These are phyloP conservation scores for Ophiocordyceps australis DNA, from an alignment of 2,329 filamentous ascomycete genomes.

Conservation along the genomic window DNA sequence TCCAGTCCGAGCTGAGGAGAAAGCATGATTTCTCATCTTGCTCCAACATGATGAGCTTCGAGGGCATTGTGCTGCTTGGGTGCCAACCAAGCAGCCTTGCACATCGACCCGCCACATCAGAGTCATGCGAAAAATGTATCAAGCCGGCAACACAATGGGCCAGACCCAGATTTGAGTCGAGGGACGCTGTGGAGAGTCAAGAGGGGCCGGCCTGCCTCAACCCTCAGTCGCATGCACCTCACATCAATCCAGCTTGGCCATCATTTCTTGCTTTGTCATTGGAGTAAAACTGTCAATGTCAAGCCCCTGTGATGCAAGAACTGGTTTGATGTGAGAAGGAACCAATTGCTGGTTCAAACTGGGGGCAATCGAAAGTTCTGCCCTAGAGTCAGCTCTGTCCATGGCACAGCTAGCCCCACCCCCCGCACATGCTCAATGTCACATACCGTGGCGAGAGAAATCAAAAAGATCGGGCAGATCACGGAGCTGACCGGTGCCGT, in stretches of 20 bases:
- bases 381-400: constrained; percentile 1
- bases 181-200: too few species aligned
- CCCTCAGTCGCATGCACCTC: too few species aligned
- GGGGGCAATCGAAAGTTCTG: constrained; percentile 92
- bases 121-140: too few species aligned
- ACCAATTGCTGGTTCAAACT: constrained; percentile 77
- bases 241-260: constrained; percentile 84
- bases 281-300: constrained; percentile 91
- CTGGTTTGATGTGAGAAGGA: constrained; percentile 60
- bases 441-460: constrained; percentile 82
- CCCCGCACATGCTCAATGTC: too few species aligned
- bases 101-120: constrained; percentile 10
- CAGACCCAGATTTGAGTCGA: too few species aligned
- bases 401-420: background rate
- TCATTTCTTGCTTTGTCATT: constrained; percentile 88
- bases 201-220: too few species aligned
- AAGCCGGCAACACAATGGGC: too few species aligned
- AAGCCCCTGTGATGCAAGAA: constrained; percentile 59
- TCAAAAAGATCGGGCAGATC: constrained; percentile 83
- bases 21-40: constrained; percentile 2
- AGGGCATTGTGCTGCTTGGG: constrained; percentile 11
- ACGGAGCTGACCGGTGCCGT: constrained; percentile 60
- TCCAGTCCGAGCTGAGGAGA: constrained; percentile 6
- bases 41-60: constrained; percentile 7
- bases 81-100: constrained; percentile 9